phyloP scores from a whole-genome alignment of 306 rosid genomes.

The Lablab purpureus region DNA sequence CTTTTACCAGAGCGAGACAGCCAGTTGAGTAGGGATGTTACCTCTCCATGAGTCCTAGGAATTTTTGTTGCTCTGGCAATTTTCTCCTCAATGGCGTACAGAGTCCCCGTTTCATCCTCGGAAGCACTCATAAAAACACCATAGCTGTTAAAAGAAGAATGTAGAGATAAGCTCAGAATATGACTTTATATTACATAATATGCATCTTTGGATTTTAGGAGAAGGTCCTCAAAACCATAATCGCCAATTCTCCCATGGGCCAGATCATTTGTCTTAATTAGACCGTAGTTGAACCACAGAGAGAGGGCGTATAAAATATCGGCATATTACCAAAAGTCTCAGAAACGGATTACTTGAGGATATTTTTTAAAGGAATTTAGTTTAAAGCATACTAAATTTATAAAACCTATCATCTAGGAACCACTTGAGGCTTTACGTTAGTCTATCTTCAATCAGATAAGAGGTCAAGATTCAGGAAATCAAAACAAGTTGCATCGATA shows the following conservation, averaged over 20 bases:
- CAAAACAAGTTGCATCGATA: conserved; percentile 22
- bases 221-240: conserved; percentile 28
- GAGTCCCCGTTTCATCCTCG: conserved; percentile 70
- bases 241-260: conserved; percentile 21
- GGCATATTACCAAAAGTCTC: conserved; percentile 22
- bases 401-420: conserved; percentile 32
- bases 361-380: conserved; percentile 28
- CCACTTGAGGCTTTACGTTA: conserved; percentile 9
- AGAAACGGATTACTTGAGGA: conserved; percentile 11
- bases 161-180: conserved; percentile 33
- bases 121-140: conserved; percentile 77
- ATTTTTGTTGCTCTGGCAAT: conserved; percentile 84
- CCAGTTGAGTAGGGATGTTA: conserved; percentile 40
- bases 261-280: conserved; percentile 9
- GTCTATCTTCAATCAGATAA: conserved; percentile 24
- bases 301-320: conserved; percentile 25
- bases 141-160: conserved; percentile 62
- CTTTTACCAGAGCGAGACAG: not conserved
- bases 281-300: not conserved
- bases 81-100: conserved; percentile 80
- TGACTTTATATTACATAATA: conserved; percentile 23
- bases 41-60: conserved; percentile 91
- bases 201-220: conserved; percentile 25
- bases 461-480: conserved; percentile 18
- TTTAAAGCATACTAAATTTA: conserved; percentile 5